A percentile compares a stretch with the other conserved stretches of the same genome.
These are phyloP conservation scores for Yarrowia alimentaria DNA, from an alignment of 805 yeast species.

Conservation along the genomic window DNA sequence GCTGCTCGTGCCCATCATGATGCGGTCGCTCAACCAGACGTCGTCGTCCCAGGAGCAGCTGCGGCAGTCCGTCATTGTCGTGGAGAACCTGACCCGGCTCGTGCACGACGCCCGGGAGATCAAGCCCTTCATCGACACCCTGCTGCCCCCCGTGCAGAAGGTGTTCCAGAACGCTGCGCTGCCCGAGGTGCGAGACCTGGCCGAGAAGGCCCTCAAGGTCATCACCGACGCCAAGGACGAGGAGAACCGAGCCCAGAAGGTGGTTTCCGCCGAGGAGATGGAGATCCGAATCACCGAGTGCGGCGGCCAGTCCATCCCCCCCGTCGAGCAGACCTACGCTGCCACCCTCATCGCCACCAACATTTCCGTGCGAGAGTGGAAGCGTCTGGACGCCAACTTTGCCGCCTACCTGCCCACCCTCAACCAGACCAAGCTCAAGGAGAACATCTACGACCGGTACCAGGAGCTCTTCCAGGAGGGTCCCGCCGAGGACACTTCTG, in stretches of 20 bases:
- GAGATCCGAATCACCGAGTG: slow-evolving; percentile 41
- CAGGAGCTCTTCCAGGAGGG: slow-evolving; percentile 41
- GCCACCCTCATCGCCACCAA: slow-evolving; percentile 37
- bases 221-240: slow-evolving; percentile 75
- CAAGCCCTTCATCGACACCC: slow-evolving; percentile 77
- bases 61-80: slow-evolving; percentile 93
- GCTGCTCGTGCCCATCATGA: slow-evolving; percentile 85
- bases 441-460: slow-evolving; percentile 39
- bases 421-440: slow-evolving; percentile 40
- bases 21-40: slow-evolving; percentile 80
- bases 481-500: slow-evolving; percentile 57
- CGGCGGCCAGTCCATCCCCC: slow-evolving; percentile 44
- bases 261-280: slow-evolving; percentile 54
- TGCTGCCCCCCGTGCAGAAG: slow-evolving; percentile 87
- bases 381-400: slow-evolving; percentile 39
- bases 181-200: slow-evolving; percentile 95
- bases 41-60: slow-evolving; percentile 93
- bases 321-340: slow-evolving; percentile 37
- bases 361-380: slow-evolving; percentile 44
- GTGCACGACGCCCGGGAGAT: slow-evolving; percentile 93
- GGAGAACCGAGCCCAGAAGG: slow-evolving; percentile 75
- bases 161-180: slow-evolving; percentile 87
- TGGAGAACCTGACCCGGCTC: slow-evolving; percentile 91
- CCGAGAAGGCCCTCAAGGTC: slow-evolving; percentile 79
- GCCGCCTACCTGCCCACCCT: slow-evolving; percentile 49